Percentiles rank a stretch among this genome's conserved stretches.
phyloP scores from a whole-genome alignment of 108 stramenopile genomes.

The Cylindrotheca closterium region DNA sequence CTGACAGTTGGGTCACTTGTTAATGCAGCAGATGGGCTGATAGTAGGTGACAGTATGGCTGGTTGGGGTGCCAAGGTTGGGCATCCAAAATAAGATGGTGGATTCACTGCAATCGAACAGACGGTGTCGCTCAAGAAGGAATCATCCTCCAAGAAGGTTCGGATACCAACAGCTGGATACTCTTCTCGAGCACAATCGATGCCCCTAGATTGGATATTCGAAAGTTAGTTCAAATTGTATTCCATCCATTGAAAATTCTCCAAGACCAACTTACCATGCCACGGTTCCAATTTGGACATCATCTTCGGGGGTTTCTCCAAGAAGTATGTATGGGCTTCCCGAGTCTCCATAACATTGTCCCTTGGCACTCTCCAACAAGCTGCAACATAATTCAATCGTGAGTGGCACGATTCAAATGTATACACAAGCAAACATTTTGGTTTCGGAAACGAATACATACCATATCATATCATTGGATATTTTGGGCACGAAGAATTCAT shows the following conservation, averaged over 20 bases:
- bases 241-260: too few relatives aligned
- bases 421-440: too few relatives aligned
- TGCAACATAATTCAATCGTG: too few relatives aligned
- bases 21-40: too few relatives aligned
- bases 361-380: background rate
- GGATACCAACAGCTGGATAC: background rate
- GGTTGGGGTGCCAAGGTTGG: background rate
- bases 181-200: background rate
- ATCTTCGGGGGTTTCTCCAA: conserved; percentile 16
- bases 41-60: background rate
- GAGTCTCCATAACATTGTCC: conserved; percentile 38
- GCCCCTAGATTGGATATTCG: too few relatives aligned
- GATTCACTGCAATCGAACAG: too few relatives aligned
- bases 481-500: background rate
- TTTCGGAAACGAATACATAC: too few relatives aligned
- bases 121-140: background rate
- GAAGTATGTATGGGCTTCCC: conserved; percentile 27
- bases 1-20: too few relatives aligned
- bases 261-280: conserved; percentile 1
- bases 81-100: background rate
- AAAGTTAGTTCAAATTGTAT: too few relatives aligned
- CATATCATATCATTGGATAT: background rate
- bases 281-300: conserved; percentile 21
- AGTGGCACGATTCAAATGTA: too few relatives aligned
- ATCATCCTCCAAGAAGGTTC: background rate